Evolutionary conservation across 2,329 filamentous ascomycete species (phyloP), one percentile per base, ranked within the genome.

Genomic region (Ophiostoma ips): DNA sequence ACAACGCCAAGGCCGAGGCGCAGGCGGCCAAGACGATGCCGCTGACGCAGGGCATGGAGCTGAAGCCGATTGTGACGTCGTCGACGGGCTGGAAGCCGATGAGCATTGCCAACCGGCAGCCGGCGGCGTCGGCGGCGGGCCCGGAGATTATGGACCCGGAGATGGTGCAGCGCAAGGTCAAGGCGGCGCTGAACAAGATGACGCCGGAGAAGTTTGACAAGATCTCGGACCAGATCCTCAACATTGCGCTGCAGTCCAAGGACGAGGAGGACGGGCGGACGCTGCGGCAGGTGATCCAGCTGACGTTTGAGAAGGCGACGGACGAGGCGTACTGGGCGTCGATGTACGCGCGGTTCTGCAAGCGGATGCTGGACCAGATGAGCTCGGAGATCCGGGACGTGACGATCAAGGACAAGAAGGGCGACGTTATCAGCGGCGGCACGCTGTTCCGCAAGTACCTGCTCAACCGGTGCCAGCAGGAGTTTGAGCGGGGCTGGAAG

Each of bases 131-230:
- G 47, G 65, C 70, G 36, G 55, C 67, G 40, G 63, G 66, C 51
- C 61, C 68, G 50, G 67, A 71, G 47, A 75, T 86, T 59, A 77
- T 96, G 70, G 80, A 94, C 57, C 90, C 92, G 21, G 87, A 90
- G 60, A 80, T 92, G 73, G 92, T 98, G 52, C 92, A 98, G 71
- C 83, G 90, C 59, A 98, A 98, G 81, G 92, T 98, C 65, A 98
- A 98, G 81, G 84, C 88, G 56, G 86, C 86, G 54, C 73, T 98
- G 61, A 98, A 98, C 81, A 98, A 98, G 83, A 96, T 98, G 92
- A 96, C 92, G 0, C 92, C 92, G 0, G 92, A 98, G 70, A 98
- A 96, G 64, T 98, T 98, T 61, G 89, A 95, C 64, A 88, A 83
- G 70, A 95, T 98, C 58, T 80, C 92, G 7, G 85, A 89, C 55